These are phyloP conservation scores for Thinopyrum elongatum DNA, from an alignment of 176 grass and related monocot genomes.

Conservation along the genomic window DNA sequence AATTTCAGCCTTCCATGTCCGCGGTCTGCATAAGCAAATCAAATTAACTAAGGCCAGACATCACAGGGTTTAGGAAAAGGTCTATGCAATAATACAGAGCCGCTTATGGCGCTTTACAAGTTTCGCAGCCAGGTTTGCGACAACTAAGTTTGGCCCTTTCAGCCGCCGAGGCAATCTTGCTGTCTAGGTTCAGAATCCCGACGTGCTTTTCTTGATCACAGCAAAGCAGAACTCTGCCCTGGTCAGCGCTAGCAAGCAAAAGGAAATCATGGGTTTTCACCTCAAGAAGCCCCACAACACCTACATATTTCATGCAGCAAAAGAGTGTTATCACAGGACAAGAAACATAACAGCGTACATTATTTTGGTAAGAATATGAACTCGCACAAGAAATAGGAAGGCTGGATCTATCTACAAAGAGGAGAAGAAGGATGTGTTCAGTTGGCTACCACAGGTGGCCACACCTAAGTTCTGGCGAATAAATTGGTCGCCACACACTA, in stretches of 20 bases:
- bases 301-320: slow-evolving; percentile 32
- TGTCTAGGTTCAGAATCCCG: neutral
- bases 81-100: neutral
- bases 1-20: neutral
- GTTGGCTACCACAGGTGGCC: neutral
- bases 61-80: neutral
- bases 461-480: neutral
- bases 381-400: neutral
- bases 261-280: neutral
- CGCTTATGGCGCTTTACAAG: neutral
- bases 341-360: neutral
- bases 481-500: neutral
- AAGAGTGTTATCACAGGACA: neutral
- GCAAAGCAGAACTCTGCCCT: neutral
- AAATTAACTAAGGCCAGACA: neutral
- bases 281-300: slow-evolving; percentile 58
- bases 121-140: neutral
- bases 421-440: neutral
- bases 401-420: neutral
- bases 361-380: neutral
- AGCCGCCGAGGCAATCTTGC: neutral
- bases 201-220: neutral
- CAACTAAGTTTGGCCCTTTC: neutral
- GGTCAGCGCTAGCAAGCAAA: neutral
- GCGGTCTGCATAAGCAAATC: neutral